Evolutionary conservation across 371 early-diverging fungal genomes (phyloP).

Genomic region (Nosema muscidifuracis): DNA sequence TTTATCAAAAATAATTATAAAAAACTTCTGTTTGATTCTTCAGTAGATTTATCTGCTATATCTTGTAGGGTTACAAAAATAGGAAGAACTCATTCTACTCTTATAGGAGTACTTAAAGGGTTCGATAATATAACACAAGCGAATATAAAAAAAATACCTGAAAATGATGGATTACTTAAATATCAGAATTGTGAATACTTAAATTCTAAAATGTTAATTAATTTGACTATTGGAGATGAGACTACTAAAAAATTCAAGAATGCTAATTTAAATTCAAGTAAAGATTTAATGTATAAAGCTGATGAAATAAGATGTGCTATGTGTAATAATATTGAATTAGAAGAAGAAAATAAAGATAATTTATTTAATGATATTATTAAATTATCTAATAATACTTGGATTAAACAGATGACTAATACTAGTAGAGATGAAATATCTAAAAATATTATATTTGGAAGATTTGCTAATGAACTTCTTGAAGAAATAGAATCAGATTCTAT

Average conservation of each 20-base stretch:
- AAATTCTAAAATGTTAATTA: background rate
- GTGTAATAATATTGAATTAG: constrained; percentile 35
- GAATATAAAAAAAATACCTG: constrained; percentile 5
- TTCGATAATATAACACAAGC: background rate
- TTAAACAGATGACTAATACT: constrained; percentile 9
- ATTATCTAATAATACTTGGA: constrained; percentile 23
- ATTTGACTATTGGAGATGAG: background rate
- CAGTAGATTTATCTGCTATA: constrained; percentile 4
- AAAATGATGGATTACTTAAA: constrained; percentile 5
- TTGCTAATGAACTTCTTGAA: constrained; percentile 30
- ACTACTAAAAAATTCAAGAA: background rate
- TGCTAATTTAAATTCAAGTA: background rate
- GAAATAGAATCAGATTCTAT: constrained; percentile 6
- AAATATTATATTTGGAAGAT: constrained; percentile 33
- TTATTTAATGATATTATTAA: constrained; percentile 29
- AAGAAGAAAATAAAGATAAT: constrained; percentile 26
- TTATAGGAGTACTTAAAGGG: constrained; percentile 38
- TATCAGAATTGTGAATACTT: constrained; percentile 3
- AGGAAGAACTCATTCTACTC: constrained; percentile 38
- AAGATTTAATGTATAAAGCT: background rate
- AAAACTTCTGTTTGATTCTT: background rate
- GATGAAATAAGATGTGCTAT: constrained; percentile 5
- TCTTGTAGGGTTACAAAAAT: constrained; percentile 27
- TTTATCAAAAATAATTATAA: constrained; percentile 53
- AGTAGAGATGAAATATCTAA: background rate